Evolutionary conservation across 2,329 filamentous ascomycete species (phyloP), one percentile per base, ranked within the genome.

Genomic region (Chrysoporthe puriensis): DNA sequence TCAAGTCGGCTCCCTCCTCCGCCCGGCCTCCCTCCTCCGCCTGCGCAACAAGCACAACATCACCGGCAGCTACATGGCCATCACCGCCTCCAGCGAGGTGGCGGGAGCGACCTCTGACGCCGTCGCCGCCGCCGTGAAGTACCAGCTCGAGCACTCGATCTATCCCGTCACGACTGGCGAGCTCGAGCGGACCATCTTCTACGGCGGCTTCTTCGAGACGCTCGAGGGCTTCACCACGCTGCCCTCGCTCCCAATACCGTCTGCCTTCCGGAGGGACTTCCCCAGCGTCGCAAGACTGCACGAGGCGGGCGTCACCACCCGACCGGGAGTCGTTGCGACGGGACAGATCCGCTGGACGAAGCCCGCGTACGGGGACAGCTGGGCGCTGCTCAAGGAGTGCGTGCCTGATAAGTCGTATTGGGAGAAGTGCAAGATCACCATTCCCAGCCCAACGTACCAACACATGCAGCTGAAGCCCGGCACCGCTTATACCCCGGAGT

Each of bases 1-100:
- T 43, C 66, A 67, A 21, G 57, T 67, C 46, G 66, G 66, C 56
- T 67, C 66, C 21, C 66, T 67, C 18, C 44, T 67, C 44, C 66
- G 66, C 44, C 66, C 66, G 2, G 21, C 61, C 34, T 46, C 62
- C 16, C 61, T 67, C 18, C 61, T 63, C 21, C 21, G 64, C 36
- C 16, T 62, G 21, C 64, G 64, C 57, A 26, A 18, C 57, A 62
- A 62, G 48, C 46, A 62, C 57, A 36, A 62, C 21, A 21, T 66
- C 40, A 66, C 57, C 3, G n/a, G n/a, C 14, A 44, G 44, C 16
- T 62, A 61, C 57, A 36, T 48, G 18, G 34, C 50, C 63, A 50
- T 65, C 63, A 56, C 46, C 6, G 50, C 54, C 40, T 60, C 48
- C 3, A 9, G 18, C 4, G 42, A 61, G 7, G 61, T 59, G 4